Conservation (phyloP, 2,329 filamentous ascomycete genomes). For the Mycosphaerella sp. region DNA sequence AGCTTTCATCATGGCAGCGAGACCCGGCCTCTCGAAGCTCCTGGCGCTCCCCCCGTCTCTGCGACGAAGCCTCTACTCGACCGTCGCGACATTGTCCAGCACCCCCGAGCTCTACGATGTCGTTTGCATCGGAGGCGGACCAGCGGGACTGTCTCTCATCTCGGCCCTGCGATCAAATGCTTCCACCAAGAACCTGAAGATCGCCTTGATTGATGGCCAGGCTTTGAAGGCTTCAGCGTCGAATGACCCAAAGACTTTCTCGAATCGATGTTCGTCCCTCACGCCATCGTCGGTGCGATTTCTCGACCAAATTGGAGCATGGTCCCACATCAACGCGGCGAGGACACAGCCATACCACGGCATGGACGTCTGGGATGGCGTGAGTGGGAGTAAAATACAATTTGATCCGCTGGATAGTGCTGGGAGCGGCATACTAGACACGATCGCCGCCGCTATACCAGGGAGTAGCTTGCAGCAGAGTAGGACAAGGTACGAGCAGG, state of each 20-base stretch:
- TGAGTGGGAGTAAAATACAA: constrained; percentile 77
- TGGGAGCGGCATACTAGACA: constrained; percentile 24
- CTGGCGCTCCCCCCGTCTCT: constrained; percentile 28
- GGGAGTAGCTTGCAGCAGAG: constrained; percentile 25
- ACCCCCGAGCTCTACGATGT: constrained; percentile 62
- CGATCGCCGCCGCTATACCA: constrained; percentile 28
- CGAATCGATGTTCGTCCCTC: constrained; percentile 91
- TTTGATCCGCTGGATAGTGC: constrained; percentile 48
- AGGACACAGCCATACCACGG: constrained; percentile 84
- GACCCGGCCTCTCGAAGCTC: constrained; percentile 16
- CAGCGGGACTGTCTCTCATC: constrained; percentile 24
- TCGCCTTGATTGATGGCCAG: constrained; percentile 87
- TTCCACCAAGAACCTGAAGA: constrained; percentile 62
- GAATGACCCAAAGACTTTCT: constrained; percentile 66
- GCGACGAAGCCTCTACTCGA: constrained; percentile 25
- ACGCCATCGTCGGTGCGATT: constrained; percentile 84
- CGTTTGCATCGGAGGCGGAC: constrained; percentile 25
- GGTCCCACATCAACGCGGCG: constrained; percentile 65
- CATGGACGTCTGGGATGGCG: constrained; percentile 98
- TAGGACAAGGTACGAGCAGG: constrained; percentile 23
- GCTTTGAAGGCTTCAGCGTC: constrained; percentile 65
- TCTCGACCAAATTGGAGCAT: constrained; percentile 72
- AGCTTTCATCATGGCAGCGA: constrained; percentile 4
- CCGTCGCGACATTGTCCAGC: constrained; percentile 13
- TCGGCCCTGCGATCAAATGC: constrained; percentile 36